Base-by-base conservation (phyloP, 495 filamentous ascomycete species). In the Penicillium arizonense region DNA sequence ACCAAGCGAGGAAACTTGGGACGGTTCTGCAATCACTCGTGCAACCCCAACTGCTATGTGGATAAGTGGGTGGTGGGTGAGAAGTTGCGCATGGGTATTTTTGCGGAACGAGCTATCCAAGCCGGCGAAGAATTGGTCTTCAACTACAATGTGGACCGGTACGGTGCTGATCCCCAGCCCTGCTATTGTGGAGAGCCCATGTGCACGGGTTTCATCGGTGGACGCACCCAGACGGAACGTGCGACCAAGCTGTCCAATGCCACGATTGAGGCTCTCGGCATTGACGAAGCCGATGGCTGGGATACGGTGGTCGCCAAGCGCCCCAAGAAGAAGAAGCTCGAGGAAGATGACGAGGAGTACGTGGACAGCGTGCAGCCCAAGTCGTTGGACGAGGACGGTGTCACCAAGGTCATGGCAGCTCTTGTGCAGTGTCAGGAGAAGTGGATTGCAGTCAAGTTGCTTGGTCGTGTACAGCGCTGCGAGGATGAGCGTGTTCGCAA, bases 51-150 rank as follows among this genome's bases (percentile, higher is more conserved):
- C 62, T 97, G 93, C 73, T 97, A 94, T 72, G 93, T 97, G 56
- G 94, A 99, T 75, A 99, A 99, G 69, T 99, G 94, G 94, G 90
- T 99, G 43, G 92, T 97, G 33, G 91, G 92, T n/a, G 89, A 95
- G 62, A 97, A 96, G 74, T 73, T 97, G 66, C 93, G 94, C 62
- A 97, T 99, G 94, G 94, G 94, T 54, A 97, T 99, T 57, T 99
- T 99, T 74, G 90, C 94, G 59, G 82, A 88, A 75, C 90, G 91
- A 53, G 78, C 81, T 62, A 88, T 99, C 59, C 82, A 85, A 59
- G 84, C 87, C 2, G 95, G 94, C 36, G 94, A 99, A 69, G 94
- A 99, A 68, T 77, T 99, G 30, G 91, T 96, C n/a, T 99, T 99
- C 78, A 96, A 99, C 76, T 99, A 99, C 80, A 99, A 99, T 58